Evolutionary conservation across 2,329 filamentous ascomycete species (phyloP), one percentile per base, ranked within the genome.

Genomic region (Emericellopsis cladophorae): DNA sequence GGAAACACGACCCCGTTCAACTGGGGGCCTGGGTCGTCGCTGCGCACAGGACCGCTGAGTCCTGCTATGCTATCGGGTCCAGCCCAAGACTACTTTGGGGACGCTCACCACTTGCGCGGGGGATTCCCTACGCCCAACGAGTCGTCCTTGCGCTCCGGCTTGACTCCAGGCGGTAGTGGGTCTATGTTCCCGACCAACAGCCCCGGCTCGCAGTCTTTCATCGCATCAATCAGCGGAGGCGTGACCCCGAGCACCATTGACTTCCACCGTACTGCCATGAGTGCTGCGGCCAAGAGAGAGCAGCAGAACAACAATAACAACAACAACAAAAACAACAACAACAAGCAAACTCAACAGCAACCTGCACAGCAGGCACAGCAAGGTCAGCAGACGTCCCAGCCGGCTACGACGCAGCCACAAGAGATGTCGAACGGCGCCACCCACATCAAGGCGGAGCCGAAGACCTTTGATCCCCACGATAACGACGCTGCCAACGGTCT

Each of bases 61-160:
- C 92, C 92, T 66, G 92, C 90, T 48, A 96, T 98, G 89, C 79
- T 98, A 42, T 86, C 88, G 37, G 92, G 88, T 21, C 92, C 82
- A 31, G 65, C 74, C 31, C 83, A 76, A 58, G 88, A 95, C 57
- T 96, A 95, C 64, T 95, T 95, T 57, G 75, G 76, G 50, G 87
- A 94, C 53, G 81, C 80, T 15, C 77, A 81, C 55, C 82, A 76
- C 44, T 70, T 94, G 47, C 78, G 84, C 48, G 80, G 87, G 51
- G 84, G 85, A 41, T 95, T 95, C 55, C 86, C 88, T 5, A 96
- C 92, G 4, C 90, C 90, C 1, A 95, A 95, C 76, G 92, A 98
- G 64, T 96, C 90, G 7, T 93, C 87, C 4, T 67, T 96, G 40
- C 76, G 92, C 45, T 92, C 88, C 45, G 92, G 92, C 42, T 65